phyloP scores from a whole-genome alignment of 1,284 basidiomycete genomes.

The Puccinia polysora region DNA sequence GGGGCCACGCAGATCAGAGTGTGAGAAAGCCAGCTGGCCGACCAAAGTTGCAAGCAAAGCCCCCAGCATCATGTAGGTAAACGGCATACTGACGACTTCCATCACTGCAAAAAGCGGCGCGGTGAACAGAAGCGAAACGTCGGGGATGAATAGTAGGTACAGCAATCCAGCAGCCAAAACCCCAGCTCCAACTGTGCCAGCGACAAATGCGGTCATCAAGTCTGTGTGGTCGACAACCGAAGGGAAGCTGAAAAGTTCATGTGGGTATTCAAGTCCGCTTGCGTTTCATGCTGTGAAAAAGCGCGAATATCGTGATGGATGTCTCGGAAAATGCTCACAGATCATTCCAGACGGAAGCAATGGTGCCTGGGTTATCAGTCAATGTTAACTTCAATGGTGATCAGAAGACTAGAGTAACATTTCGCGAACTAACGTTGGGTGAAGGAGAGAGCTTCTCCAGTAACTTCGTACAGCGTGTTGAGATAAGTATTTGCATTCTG shows the following conservation, averaged over 20 bases:
- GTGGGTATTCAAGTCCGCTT: no score
- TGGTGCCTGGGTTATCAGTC: conserved; percentile 10
- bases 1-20: conserved; percentile 7
- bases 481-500: conserved; percentile 29
- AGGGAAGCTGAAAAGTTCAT: conserved; percentile 4
- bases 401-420: background rate
- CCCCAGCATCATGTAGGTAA: conserved; percentile 12
- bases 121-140: conserved; percentile 18
- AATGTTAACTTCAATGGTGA: background rate
- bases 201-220: conserved; percentile 10
- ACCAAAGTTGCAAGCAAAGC: conserved; percentile 16
- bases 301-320: no score
- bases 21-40: conserved; percentile 5
- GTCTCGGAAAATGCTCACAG: conserved; percentile 18
- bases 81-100: conserved; percentile 20
- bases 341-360: conserved; percentile 36
- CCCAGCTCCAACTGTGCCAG: conserved; percentile 3
- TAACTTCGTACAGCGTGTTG: conserved; percentile 18
- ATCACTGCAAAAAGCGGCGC: conserved; percentile 18
- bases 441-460: conserved; percentile 27
- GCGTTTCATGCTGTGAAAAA: background rate
- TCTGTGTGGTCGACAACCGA: conserved; percentile 10
- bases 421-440: conserved; percentile 26
- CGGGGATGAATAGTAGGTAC: conserved; percentile 8
- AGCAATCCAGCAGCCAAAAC: conserved; percentile 28